phyloP scores from a whole-genome alignment of 768 basidiomycete species.

The Pulveroboletus sp. region DNA sequence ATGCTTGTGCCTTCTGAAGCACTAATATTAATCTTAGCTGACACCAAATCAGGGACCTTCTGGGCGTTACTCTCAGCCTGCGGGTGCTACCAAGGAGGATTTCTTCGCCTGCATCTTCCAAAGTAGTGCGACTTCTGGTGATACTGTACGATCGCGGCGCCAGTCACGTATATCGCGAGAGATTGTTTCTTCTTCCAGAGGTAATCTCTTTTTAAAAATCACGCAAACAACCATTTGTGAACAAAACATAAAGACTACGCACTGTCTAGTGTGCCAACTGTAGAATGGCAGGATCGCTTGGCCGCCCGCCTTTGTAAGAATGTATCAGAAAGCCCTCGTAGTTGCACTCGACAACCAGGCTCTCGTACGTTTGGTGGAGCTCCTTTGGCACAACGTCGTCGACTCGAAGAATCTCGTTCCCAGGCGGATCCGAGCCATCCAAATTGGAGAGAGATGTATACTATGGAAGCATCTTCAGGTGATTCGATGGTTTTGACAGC shows the following conservation, averaged over 20 bases:
- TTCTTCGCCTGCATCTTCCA: slow-evolving; percentile 73
- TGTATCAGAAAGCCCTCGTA: slow-evolving; percentile 7
- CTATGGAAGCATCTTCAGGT: slow-evolving; percentile 45
- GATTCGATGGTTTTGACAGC: not conserved
- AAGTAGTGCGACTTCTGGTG: slow-evolving; percentile 52
- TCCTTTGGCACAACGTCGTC: slow-evolving; percentile 46
- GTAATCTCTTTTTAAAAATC: slow-evolving; percentile 25
- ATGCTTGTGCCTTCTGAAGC: slow-evolving; percentile 20
- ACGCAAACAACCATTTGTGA: slow-evolving; percentile 4
- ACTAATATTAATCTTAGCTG: slow-evolving; percentile 1
- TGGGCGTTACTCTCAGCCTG: slow-evolving; percentile 59
- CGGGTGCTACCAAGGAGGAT: slow-evolving; percentile 69
- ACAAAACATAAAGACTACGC: slow-evolving; percentile 44
- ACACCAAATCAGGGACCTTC: slow-evolving; percentile 54
- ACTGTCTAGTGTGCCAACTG: slow-evolving; percentile 61
- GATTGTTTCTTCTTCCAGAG: slow-evolving; percentile 72
- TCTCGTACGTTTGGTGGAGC: slow-evolving; percentile 29
- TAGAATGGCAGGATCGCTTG: slow-evolving; percentile 78
- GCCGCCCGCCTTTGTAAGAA: slow-evolving; percentile 49
- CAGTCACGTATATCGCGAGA: slow-evolving; percentile 78
- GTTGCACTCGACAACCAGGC: slow-evolving; percentile 13
- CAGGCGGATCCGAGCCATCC: slow-evolving; percentile 22
- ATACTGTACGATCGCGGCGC: slow-evolving; percentile 60
- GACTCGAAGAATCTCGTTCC: slow-evolving; percentile 33
- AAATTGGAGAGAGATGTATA: slow-evolving; percentile 64